A percentile compares a stretch with the other conserved stretches of the same genome.
These are phyloP conservation scores for Bruguiera sexangula DNA, from an alignment of 345 rosid species.

Conservation along the genomic window DNA sequence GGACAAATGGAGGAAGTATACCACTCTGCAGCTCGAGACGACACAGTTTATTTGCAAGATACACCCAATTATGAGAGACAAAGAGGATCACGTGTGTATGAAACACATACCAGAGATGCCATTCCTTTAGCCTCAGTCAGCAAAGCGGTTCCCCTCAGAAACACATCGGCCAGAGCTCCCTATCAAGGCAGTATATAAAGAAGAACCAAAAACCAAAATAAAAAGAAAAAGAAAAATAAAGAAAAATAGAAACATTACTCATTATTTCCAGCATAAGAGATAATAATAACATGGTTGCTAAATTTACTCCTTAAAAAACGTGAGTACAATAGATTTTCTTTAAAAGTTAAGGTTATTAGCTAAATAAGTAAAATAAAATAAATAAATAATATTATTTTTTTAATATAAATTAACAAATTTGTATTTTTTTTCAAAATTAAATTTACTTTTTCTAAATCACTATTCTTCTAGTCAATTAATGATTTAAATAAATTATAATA, in stretches of 20 bases:
- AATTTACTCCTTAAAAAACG: no score
- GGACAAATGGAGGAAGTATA: conserved; percentile 86
- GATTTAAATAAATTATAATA: no score
- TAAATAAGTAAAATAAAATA: no score
- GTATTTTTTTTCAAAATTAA: no score
- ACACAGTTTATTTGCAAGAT: conserved; percentile 8
- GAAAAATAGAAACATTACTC: neutral
- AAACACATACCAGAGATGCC: conserved; percentile 64
- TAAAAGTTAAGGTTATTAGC: no score
- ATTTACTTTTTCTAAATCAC: no score
- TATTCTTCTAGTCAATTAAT: no score
- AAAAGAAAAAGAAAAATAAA: neutral
- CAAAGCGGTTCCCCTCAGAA: conserved; percentile 72
- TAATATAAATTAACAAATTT: no score
- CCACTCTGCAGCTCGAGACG: conserved; percentile 53
- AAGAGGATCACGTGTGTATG: neutral
- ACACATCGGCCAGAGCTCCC: conserved; percentile 89
- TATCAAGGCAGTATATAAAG: conserved; percentile 11
- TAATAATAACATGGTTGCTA: neutral
- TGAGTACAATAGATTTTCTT: no score
- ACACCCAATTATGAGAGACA: neutral
- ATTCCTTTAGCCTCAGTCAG: conserved; percentile 69
- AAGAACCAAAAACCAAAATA: no score
- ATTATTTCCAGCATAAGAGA: conserved; percentile 1
- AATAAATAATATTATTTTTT: no score